A percentile compares a stretch with the other conserved stretches of the same genome.
phyloP scores from a whole-genome alignment of 352 stramenopile species.

The Globisporangium spiculum region DNA sequence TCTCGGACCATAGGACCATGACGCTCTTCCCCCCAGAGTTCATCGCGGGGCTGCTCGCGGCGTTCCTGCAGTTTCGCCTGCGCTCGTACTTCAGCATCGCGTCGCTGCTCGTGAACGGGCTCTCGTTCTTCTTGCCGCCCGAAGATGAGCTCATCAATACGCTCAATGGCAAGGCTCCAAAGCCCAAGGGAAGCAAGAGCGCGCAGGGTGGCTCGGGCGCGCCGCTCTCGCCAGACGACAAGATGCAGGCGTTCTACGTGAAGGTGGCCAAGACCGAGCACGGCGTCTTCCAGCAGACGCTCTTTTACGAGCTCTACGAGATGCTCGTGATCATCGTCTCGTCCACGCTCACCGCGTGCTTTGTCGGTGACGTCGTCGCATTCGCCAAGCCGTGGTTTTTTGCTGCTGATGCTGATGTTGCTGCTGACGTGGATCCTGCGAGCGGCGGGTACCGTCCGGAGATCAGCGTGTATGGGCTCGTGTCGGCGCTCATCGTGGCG shows the following conservation, averaged over 20 bases:
- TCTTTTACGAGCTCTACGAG: constrained; percentile 85
- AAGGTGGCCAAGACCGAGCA: constrained; percentile 63
- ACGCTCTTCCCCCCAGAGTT: constrained; percentile 76
- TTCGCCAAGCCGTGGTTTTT: constrained; percentile 29
- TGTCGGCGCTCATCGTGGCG: constrained; percentile 59
- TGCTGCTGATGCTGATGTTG: constrained; percentile 4
- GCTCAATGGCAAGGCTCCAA: constrained; percentile 46
- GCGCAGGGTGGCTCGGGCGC: not conserved
- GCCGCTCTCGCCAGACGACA: constrained; percentile 54
- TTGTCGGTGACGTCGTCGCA: constrained; percentile 39
- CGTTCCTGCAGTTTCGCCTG: constrained; percentile 71
- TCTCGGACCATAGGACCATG: constrained; percentile 28
- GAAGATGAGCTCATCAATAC: constrained; percentile 67
- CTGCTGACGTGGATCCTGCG: not conserved
- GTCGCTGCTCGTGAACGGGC: constrained; percentile 49
- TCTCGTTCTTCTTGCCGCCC: constrained; percentile 76
- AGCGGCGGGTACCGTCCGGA: constrained; percentile 26
- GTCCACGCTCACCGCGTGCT: constrained; percentile 46
- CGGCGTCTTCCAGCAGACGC: constrained; percentile 62
- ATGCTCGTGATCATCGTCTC: constrained; percentile 72
- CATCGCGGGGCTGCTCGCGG: constrained; percentile 60
- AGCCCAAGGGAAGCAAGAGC: constrained; percentile 21
- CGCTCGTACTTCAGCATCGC: constrained; percentile 57
- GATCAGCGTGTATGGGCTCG: constrained; percentile 60
- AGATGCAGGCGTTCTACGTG: constrained; percentile 73